Conservation (phyloP, 257 asterid species). For the Lycium barbarum region DNA sequence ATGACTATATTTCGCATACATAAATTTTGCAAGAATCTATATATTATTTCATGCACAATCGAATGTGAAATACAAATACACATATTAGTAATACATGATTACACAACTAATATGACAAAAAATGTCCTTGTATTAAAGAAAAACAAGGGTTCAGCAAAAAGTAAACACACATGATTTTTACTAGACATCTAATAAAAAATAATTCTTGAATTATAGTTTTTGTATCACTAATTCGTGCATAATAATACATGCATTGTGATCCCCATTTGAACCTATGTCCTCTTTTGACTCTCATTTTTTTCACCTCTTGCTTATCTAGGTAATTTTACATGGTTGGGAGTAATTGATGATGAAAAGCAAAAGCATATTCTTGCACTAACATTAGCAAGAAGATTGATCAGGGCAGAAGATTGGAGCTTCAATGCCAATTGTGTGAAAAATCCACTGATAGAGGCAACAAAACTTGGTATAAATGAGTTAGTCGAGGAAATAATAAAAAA, state of each 20-base stretch:
- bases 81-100: background rate
- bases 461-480: background rate
- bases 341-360: constrained; percentile 28
- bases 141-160: background rate
- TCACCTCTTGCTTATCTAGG: background rate
- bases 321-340: constrained; percentile 19
- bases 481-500: constrained; percentile 5
- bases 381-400: background rate
- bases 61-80: no score
- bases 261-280: background rate
- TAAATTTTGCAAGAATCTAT: no score
- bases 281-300: background rate
- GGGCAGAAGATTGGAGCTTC: constrained; percentile 18
- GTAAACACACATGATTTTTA: no score
- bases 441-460: constrained; percentile 4
- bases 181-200: background rate
- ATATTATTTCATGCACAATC: no score
- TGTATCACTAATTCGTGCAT: background rate
- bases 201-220: no score
- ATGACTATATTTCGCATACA: no score
- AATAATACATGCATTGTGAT: background rate
- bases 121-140: background rate
- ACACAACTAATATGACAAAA: background rate
- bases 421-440: constrained; percentile 8
- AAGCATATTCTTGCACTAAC: constrained; percentile 18